A percentile compares a stretch with the other conserved stretches of the same genome.
These are phyloP conservation scores for Phytophthora fragariaefolia DNA, from an alignment of 352 stramenopile species.

Conservation along the genomic window DNA sequence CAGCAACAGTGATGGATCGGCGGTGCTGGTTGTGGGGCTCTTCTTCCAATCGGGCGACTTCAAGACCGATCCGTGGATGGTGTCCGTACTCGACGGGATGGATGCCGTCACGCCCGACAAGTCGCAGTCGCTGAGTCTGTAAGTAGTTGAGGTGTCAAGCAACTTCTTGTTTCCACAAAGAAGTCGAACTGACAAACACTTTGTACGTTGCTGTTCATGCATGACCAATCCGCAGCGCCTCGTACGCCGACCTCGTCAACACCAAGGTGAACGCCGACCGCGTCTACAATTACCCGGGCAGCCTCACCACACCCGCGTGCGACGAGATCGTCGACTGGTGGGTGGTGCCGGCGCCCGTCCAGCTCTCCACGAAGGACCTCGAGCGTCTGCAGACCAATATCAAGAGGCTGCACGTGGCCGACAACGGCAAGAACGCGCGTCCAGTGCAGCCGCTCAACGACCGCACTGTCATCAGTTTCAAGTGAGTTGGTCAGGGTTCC, in stretches of 20 bases:
- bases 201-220: neutral
- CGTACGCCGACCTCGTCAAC: constrained; percentile 31
- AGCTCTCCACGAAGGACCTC: constrained; percentile 42
- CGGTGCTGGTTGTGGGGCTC: constrained; percentile 47
- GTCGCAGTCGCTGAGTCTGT: constrained; percentile 24
- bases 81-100: constrained; percentile 32
- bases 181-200: constrained; percentile 1
- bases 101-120: constrained; percentile 27
- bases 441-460: constrained; percentile 43
- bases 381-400: constrained; percentile 32
- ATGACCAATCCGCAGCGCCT: constrained; percentile 11
- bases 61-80: constrained; percentile 36
- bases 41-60: constrained; percentile 21
- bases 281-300: constrained; percentile 61
- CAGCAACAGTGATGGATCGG: constrained; percentile 31
- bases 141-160: constrained; percentile 10
- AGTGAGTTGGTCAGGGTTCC: no score
- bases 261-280: constrained; percentile 17
- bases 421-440: constrained; percentile 46
- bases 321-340: constrained; percentile 65
- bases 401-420: constrained; percentile 27
- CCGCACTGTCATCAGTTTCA: constrained; percentile 22
- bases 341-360: constrained; percentile 33
- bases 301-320: constrained; percentile 56
- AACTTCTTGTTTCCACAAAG: neutral